phyloP scores from a whole-genome alignment of 345 rosid species.

The Eucalyptus erythrocorys region DNA sequence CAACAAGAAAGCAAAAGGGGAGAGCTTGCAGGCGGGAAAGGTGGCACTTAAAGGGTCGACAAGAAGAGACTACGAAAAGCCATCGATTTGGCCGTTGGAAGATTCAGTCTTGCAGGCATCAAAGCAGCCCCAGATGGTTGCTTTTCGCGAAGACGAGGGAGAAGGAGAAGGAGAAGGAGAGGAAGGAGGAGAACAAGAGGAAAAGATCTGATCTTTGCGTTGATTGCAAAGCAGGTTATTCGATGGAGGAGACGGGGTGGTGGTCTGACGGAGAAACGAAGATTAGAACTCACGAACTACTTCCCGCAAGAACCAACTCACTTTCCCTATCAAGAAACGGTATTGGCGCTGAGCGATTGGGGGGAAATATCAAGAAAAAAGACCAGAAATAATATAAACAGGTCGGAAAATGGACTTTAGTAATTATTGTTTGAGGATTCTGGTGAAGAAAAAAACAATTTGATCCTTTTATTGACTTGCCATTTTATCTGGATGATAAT shows the following conservation, averaged over 20 bases:
- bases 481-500: rapidly evolving
- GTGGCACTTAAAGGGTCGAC: background rate
- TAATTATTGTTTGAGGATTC: background rate
- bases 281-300: background rate
- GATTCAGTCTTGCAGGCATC: background rate
- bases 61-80: background rate
- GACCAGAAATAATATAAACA: background rate
- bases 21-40: background rate
- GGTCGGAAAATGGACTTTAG: background rate
- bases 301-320: background rate
- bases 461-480: background rate
- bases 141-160: background rate
- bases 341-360: background rate
- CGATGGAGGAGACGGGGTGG: background rate
- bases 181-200: background rate
- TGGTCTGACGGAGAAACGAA: background rate
- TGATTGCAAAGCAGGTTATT: background rate
- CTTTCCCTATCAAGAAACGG: background rate
- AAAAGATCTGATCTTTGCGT: background rate
- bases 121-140: background rate
- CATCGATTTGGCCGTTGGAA: background rate
- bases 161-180: background rate
- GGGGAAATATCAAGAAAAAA: background rate
- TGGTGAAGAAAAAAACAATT: background rate
- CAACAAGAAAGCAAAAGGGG: background rate